Base-by-base conservation (phyloP, 345 rosid genomes). In the Eutrema heterophyllum region DNA sequence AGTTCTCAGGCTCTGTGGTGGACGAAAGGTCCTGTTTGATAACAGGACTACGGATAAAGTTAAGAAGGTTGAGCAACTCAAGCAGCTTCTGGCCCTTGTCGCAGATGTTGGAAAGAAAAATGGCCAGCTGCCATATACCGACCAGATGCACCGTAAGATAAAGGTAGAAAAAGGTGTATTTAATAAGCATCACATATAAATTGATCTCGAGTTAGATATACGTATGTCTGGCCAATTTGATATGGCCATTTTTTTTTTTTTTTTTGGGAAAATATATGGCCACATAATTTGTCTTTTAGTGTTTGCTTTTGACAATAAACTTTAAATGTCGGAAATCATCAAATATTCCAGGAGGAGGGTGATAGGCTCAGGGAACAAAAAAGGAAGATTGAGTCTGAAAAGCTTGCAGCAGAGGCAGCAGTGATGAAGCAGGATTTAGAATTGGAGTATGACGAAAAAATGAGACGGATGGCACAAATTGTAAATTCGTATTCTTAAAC, bases 101-200 rank as follows among this genome's bases (percentile, higher is more conserved):
- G 73, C 70, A 67, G 32, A 0, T 29, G 77, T 89, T 54, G 68
- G 69, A 45, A 60, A 18, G 2, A 74, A 81, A 39, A 91, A 82
- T 76, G 82, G 77, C 71, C 93, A 88, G 59, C 79, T 78, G 45
- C 96, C 97, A 1, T 87, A 84, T 68, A 84, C 86, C 16, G 86
- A 89, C 65, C 84, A 91, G 51, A 64, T 85, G 68, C 83, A 86
- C 78, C 74, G 24, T 21, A 85, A 80, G 33, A 57, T 39, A 5
- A 11, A 61, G 66, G 66, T 61, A 7, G 0, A 48, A 1, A 39
- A 16, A 15, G 5, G 33, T 36, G 9, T 54, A 16, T 29, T 21
- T 54, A 8, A 54, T 11, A 40, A 4, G 41, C 41, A 40, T 40
- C 13, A 40, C 3, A 40, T 40, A 40, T 10, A 8, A 36, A 36